phyloP scores from a whole-genome alignment of 1,284 basidiomycete genomes.

The Peniophora sp. region DNA sequence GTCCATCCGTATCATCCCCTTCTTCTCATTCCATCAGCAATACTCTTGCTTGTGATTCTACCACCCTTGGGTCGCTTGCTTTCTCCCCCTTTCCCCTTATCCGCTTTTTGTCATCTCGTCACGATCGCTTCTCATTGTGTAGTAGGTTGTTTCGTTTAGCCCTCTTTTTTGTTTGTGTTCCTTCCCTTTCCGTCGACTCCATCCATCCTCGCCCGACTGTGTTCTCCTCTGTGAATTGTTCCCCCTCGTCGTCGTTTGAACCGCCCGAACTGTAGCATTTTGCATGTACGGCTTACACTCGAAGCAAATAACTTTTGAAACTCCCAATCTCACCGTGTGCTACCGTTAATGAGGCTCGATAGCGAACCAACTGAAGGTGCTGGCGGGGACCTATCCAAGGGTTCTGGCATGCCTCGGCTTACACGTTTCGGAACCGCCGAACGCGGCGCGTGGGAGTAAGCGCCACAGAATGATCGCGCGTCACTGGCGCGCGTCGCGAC shows the following conservation, averaged over 20 bases:
- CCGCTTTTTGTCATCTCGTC: conserved; percentile 13
- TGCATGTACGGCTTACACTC: conserved; percentile 26
- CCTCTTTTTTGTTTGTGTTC: conserved; percentile 54
- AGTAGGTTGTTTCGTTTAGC: conserved; percentile 39
- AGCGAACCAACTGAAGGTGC: too few relatives aligned
- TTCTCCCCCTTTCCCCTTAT: conserved; percentile 1
- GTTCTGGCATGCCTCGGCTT: too few relatives aligned
- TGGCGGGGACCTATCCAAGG: too few relatives aligned
- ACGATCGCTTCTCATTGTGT: conserved; percentile 9
- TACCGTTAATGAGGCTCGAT: too few relatives aligned
- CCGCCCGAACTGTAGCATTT: conserved; percentile 30
- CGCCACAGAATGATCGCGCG: too few relatives aligned
- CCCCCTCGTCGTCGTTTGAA: conserved; percentile 19
- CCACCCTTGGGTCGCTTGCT: neutral
- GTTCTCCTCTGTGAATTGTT: conserved; percentile 17
- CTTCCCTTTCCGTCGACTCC: conserved; percentile 20
- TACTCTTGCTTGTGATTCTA: neutral
- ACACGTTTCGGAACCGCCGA: too few relatives aligned
- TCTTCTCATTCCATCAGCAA: conserved; percentile 5
- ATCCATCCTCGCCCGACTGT: conserved; percentile 19
- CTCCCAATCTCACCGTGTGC: conserved; percentile 1
- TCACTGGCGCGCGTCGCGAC: too few relatives aligned
- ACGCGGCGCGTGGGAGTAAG: too few relatives aligned
- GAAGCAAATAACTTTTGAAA: conserved; percentile 23
- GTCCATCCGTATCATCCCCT: conserved; percentile 3